Conservation (phyloP, 306 rosid genomes). For the Biancaea sappan region DNA sequence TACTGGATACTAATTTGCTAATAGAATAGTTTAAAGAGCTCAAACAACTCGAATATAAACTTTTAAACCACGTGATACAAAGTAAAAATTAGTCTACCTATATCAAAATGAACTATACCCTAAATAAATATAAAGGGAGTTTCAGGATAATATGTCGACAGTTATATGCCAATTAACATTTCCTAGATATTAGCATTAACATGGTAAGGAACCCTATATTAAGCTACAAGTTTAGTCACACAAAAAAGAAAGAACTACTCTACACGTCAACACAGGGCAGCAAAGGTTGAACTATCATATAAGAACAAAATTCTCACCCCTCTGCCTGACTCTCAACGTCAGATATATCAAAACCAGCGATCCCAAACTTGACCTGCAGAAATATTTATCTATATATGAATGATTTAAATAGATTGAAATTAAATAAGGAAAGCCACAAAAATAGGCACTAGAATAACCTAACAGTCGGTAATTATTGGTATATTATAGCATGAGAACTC, state of each 20-base stretch:
- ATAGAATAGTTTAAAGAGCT: too few species aligned
- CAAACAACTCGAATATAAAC: too few species aligned
- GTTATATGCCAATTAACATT: conserved; percentile 31
- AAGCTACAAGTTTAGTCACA: conserved; percentile 11
- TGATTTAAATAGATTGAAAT: not conserved
- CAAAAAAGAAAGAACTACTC: conserved; percentile 28
- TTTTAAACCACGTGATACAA: too few species aligned
- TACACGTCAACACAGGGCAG: conserved; percentile 28
- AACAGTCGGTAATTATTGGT: not conserved
- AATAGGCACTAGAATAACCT: not conserved
- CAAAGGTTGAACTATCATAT: conserved; percentile 31
- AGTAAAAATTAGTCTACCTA: too few species aligned
- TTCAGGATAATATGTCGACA: conserved; percentile 25
- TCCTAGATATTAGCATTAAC: conserved; percentile 32
- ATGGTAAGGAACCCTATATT: conserved; percentile 24
- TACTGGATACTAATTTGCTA: too few species aligned
- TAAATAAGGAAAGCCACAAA: not conserved
- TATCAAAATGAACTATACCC: too few species aligned
- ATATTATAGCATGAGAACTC: not conserved
- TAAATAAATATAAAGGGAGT: not conserved
- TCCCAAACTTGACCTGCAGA: conserved; percentile 88
- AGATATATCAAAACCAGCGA: conserved; percentile 84
- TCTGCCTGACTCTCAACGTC: conserved; percentile 75
- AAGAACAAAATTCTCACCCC: conserved; percentile 55
- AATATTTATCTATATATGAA: conserved; percentile 27